These are phyloP conservation scores for Alnus rubra DNA, from an alignment of 306 rosid species.

Conservation along the genomic window DNA sequence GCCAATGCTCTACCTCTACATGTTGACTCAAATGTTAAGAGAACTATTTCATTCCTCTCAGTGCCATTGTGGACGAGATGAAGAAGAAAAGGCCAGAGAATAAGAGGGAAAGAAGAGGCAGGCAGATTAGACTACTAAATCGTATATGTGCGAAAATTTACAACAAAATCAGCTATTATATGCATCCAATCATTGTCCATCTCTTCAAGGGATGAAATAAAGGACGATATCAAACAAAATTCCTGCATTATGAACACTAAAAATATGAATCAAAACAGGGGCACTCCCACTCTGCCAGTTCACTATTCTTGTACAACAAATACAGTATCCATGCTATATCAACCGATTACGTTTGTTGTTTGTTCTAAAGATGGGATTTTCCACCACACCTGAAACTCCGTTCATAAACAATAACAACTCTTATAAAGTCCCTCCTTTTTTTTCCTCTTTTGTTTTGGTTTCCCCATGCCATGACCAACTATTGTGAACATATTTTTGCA, in stretches of 20 bases:
- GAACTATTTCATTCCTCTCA: neutral
- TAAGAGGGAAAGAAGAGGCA: neutral
- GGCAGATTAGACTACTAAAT: neutral
- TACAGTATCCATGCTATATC: neutral
- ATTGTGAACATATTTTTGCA: neutral
- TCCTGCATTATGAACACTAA: neutral
- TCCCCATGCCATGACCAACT: neutral
- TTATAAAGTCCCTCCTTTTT: neutral
- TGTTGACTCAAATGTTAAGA: neutral
- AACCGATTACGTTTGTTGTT: neutral
- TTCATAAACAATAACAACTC: neutral
- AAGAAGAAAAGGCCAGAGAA: neutral
- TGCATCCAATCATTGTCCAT: neutral
- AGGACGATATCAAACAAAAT: neutral
- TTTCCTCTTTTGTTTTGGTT: neutral
- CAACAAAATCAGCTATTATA: neutral
- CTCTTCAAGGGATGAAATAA: neutral
- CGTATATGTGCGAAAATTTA: neutral
- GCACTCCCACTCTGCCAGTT: neutral
- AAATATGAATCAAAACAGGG: neutral
- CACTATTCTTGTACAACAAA: neutral
- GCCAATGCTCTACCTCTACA: constrained; percentile 12
- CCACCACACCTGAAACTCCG: neutral
- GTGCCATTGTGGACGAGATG: neutral
- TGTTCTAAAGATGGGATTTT: neutral